phyloP scores from a whole-genome alignment of 2,329 filamentous ascomycete genomes.

The Sporothrix pseudoabietina region DNA sequence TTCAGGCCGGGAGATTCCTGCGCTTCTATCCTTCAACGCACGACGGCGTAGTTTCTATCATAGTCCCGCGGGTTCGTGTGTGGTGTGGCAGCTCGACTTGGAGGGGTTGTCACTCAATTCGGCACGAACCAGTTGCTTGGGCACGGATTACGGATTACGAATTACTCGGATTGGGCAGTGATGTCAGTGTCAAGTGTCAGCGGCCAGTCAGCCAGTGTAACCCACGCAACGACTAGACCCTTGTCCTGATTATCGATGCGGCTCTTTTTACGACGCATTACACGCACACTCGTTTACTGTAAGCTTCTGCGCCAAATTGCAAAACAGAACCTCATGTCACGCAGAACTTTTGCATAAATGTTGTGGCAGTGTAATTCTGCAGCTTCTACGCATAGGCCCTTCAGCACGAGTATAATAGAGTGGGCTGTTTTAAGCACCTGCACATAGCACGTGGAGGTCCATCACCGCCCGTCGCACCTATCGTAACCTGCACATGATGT shows the following conservation, averaged over 20 bases:
- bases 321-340: background rate
- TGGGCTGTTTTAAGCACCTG: background rate
- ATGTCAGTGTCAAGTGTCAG: background rate
- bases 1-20: background rate
- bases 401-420: background rate
- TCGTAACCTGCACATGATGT: background rate
- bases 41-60: conserved; percentile 11
- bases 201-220: background rate
- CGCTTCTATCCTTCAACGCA: background rate
- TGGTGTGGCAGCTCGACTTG: no score
- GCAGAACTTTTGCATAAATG: background rate
- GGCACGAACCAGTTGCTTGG: background rate
- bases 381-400: background rate
- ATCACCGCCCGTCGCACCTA: background rate
- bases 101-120: background rate
- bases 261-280: background rate
- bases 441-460: background rate
- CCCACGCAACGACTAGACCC: background rate
- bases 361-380: background rate
- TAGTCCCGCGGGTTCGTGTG: no score
- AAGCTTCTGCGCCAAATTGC: background rate
- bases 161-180: background rate
- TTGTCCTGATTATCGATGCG: background rate
- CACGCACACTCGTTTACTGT: background rate
- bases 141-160: background rate